Evolutionary conservation across 352 stramenopile genomes (phyloP).

Genomic region (Phytophthora agathidicida): DNA sequence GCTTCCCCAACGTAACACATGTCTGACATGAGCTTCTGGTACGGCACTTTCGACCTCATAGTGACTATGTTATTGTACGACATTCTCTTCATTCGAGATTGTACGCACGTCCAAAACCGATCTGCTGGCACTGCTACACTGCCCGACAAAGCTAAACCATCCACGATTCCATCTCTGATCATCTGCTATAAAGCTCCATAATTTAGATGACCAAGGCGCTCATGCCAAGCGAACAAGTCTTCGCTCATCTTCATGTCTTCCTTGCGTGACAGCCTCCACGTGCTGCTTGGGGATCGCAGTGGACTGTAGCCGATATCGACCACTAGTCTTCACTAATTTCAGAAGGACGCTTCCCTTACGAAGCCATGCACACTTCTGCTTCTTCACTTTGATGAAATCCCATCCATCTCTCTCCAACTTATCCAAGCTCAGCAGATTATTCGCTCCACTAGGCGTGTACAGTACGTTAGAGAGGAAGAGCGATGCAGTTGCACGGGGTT

Average conservation of each 20-base stretch:
- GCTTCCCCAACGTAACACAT: conserved; percentile 14
- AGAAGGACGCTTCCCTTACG: neutral
- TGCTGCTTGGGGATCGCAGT: neutral
- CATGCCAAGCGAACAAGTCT: conserved; percentile 10
- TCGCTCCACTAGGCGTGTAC: conserved; percentile 2
- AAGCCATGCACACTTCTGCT: conserved; percentile 9
- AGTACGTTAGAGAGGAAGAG: conserved; percentile 3
- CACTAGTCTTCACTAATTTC: conserved; percentile 4
- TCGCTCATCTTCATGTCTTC: neutral
- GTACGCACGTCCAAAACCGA: neutral
- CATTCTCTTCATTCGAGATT: conserved; percentile 1
- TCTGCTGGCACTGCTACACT: neutral
- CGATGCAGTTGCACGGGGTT: neutral
- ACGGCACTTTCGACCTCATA: neutral
- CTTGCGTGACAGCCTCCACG: neutral
- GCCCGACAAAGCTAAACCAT: neutral
- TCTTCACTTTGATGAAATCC: neutral
- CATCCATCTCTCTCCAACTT: conserved; percentile 4
- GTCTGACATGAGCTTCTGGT: conserved; percentile 20
- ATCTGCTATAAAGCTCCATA: conserved; percentile 8
- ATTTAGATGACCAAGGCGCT: conserved; percentile 13
- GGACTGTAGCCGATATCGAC: conserved; percentile 5
- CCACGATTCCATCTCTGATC: neutral
- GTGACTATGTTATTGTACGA: conserved; percentile 15
- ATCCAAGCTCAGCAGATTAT: conserved; percentile 17